Percentiles rank a stretch among this genome's conserved stretches.
Evolutionary conservation across 2,329 filamentous ascomycete genomes (phyloP).

Genomic region (Chrysosphaeria jannelii): DNA sequence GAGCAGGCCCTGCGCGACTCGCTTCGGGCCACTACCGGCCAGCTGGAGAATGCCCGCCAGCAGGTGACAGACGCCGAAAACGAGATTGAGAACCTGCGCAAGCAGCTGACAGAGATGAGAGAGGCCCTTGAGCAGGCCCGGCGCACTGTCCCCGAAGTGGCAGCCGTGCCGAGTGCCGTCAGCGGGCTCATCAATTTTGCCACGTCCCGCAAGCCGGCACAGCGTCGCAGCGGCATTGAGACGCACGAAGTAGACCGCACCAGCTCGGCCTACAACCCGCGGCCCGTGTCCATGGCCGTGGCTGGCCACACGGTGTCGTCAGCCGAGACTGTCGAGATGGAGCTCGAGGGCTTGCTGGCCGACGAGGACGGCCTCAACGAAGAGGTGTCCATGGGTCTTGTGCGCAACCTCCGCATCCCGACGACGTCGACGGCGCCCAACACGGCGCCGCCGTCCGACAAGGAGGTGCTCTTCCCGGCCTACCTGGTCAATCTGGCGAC

Average conservation of each 20-base stretch:
- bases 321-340: slow-evolving; percentile 74
- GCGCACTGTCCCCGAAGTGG: slow-evolving; percentile 32
- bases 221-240: slow-evolving; percentile 73
- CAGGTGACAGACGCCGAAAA: slow-evolving; percentile 48
- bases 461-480: slow-evolving; percentile 93
- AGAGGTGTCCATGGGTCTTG: slow-evolving; percentile 85
- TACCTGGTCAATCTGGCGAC: slow-evolving; percentile 98
- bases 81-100: slow-evolving; percentile 59
- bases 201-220: slow-evolving; percentile 71
- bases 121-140: slow-evolving; percentile 78
- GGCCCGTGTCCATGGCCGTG: slow-evolving; percentile 88
- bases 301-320: slow-evolving; percentile 39
- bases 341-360: slow-evolving; percentile 74
- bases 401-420: slow-evolving; percentile 89
- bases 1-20: slow-evolving; percentile 64
- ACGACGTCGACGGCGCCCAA: slow-evolving; percentile 57
- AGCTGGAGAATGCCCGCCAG: slow-evolving; percentile 52
- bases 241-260: slow-evolving; percentile 65
- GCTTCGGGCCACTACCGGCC: slow-evolving; percentile 45
- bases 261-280: slow-evolving; percentile 74
- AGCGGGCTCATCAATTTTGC: slow-evolving; percentile 88
- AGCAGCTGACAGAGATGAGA: slow-evolving; percentile 70
- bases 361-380: slow-evolving; percentile 92
- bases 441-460: slow-evolving; percentile 89
- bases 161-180: slow-evolving; percentile 19